Evolutionary conservation across 140 eudicot species (phyloP), one percentile per base, ranked within the genome.

Genomic region (Stevia rebaudiana): DNA sequence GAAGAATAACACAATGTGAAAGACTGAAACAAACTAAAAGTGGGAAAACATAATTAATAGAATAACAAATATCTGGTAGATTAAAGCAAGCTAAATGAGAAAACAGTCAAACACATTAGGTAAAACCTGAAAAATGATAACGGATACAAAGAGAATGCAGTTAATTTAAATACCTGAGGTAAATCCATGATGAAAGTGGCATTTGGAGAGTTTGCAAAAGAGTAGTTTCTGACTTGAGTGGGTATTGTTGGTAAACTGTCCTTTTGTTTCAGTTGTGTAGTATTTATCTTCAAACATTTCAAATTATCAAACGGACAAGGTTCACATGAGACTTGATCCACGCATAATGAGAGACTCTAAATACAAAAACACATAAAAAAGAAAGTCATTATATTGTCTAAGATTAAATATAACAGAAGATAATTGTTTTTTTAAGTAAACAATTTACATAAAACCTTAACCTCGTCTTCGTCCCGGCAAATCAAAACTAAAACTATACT

Each of bases 161-260:
- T n/a, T n/a, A n/a, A n/a, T n/a, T n/a, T n/a, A n/a, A n/a, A 41
- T 68, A 55, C 74, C 69, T 64, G 13, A 25, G 70, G 59, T 17
- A 44, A 65, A 11, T 69, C 11, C 67, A 31, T 44, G 39, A 30
- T 56, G 25, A 69, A 18, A 1, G 12, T 71, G 47, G 76, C 70
- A 3, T 1, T 71, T 50, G 76, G 70, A 42, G 70, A 61, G 70
- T 71, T 61, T 36, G 39, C 70, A 18, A 71, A 70, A 12, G 62
- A 71, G 30, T 46, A 64, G 33, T 16, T 47, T 47, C 33, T 47
- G n/a, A 39, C 57, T 47, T 64, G 31, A 30, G 13, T 11, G 36
- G 69, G 36, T 21, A 63, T 11, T 44, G 2, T 64, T n/a, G 53
- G 12, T 30, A 23, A 4, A 48, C 3, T 31, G 10, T 24, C 39